Base-by-base conservation (phyloP, 495 filamentous ascomycete genomes). In the Lophiostoma macrostomum region DNA sequence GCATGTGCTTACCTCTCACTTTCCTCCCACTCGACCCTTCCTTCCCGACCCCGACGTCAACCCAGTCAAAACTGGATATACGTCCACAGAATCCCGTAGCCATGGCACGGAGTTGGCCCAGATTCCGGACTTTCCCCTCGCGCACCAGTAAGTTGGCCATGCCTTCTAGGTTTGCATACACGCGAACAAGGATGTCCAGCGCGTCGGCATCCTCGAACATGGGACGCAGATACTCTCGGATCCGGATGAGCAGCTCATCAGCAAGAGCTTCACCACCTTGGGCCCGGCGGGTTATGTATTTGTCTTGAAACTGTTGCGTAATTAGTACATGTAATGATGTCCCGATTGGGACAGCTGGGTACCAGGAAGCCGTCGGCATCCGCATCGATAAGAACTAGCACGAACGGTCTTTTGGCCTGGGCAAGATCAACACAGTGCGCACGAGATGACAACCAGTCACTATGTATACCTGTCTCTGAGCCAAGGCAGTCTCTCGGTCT, bases 111-210 rank as follows among this genome's bases (percentile, higher is more conserved):
- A 63, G 53, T 29, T 63, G 60, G 0, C 60, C 60, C 13, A 63
- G 50, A 30, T 63, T 63, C 18, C 60, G 0, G 20, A 66, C 55
- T 22, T 58, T 58, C 11, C 40, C 65, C 18, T 68, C 56, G 32
- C 64, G 68, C 2, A 63, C 52, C 13, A 68, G 62, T 5, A 62
- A 53, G 29, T 61, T 57, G 14, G 67, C 63, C 43, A 73, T 52
- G 7, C 68, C 66, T 29, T 69, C 64, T 1, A 70, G 48, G 53
- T 71, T 69, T 1, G 68, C 69, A 54, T 67, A 76, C 7, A 69
- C 67, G 34, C 69, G 67, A 25, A 70, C 67, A 16, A 70, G 30
- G 20, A 74, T 41, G 20, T 70, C 67, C 1, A 71, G 44, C 4
- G 61, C 53, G 5, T 67, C 59, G 24, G 63, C 40, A 40, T 64